Percentiles rank a stretch among this genome's conserved stretches.
Conservation (phyloP, 352 stramenopile genomes). For the Phytopythium chamaehyphon region DNA sequence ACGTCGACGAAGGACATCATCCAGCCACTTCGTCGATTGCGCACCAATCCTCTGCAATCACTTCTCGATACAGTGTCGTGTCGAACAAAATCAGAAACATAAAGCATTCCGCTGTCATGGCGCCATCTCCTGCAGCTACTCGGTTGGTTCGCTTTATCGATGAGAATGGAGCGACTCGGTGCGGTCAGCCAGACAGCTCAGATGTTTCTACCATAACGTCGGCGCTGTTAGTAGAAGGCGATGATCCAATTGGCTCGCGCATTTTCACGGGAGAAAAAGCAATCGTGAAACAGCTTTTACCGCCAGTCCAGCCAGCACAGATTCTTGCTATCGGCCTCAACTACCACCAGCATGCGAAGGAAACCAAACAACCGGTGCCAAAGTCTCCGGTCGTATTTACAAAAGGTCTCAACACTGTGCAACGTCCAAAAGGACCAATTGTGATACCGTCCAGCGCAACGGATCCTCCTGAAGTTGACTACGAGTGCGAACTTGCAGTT, state of each 20-base stretch:
- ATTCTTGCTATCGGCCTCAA: conserved; percentile 89
- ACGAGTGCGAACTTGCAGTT: conserved; percentile 89
- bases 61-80: no score
- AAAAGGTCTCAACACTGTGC: conserved; percentile 79
- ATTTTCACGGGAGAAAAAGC: conserved; percentile 60
- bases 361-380: conserved; percentile 84
- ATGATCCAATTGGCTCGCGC: conserved; percentile 61
- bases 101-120: no score
- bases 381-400: conserved; percentile 85
- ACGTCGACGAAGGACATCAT: no score
- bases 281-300: conserved; percentile 65
- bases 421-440: conserved; percentile 70
- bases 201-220: conserved; percentile 16
- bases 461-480: conserved; percentile 78
- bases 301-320: conserved; percentile 72
- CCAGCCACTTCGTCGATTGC: no score
- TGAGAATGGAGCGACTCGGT: conserved; percentile 44
- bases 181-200: conserved; percentile 37
- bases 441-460: conserved; percentile 74
- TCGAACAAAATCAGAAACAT: no score
- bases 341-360: conserved; percentile 85
- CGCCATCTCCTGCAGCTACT: conserved; percentile 20
- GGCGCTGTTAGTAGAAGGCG: conserved; percentile 52
- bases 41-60: no score
- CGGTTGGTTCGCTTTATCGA: conserved; percentile 70